A percentile compares a stretch with the other conserved stretches of the same genome.
Evolutionary conservation across 169 alveolate species (phyloP).

Genomic region (Theileria sp.): DNA sequence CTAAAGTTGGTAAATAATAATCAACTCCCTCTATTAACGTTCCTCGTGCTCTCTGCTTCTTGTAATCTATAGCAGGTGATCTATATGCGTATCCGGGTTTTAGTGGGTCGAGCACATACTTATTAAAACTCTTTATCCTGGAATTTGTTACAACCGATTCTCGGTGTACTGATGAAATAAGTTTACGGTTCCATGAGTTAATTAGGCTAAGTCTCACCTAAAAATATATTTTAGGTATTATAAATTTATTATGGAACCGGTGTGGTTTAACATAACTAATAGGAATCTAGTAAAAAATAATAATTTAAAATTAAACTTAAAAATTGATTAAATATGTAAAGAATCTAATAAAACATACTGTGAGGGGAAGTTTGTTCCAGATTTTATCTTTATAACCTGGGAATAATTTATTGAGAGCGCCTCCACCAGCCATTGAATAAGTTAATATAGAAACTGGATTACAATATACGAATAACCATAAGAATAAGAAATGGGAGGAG

Average conservation of each 20-base stretch:
- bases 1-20: constrained; percentile 74
- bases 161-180: constrained; percentile 63
- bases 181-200: constrained; percentile 76
- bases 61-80: constrained; percentile 79
- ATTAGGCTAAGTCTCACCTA: constrained; percentile 66
- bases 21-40: constrained; percentile 84
- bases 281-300: too few relatives aligned
- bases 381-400: constrained; percentile 85
- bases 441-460: not conserved
- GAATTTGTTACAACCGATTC: constrained; percentile 71
- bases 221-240: not conserved
- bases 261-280: too few relatives aligned
- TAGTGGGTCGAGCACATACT: constrained; percentile 73
- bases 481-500: not conserved
- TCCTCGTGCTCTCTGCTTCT: constrained; percentile 82
- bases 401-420: constrained; percentile 80
- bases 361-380: constrained; percentile 81
- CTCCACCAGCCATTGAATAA: constrained; percentile 78
- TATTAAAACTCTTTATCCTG: constrained; percentile 70
- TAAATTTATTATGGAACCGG: too few relatives aligned
- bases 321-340: not conserved
- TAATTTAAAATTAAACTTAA: not conserved
- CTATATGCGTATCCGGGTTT: constrained; percentile 74
- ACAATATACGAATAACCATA: not conserved
- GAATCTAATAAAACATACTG: constrained; percentile 61